phyloP scores from a whole-genome alignment of 805 yeast genomes.

The Pichia phayaonensis region DNA sequence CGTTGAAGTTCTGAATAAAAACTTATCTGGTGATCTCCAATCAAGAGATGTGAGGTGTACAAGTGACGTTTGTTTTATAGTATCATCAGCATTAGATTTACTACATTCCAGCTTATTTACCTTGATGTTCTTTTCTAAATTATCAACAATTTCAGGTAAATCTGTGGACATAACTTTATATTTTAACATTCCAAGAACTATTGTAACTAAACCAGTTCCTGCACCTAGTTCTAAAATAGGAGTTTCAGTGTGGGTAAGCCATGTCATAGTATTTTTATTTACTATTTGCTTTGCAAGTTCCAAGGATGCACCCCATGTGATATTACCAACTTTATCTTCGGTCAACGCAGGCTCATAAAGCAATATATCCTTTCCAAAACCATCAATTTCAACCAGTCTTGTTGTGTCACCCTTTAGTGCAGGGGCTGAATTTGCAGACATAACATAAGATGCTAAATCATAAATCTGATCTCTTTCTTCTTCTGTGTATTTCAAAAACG shows the following conservation, averaged over 20 bases:
- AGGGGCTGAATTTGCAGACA: conserved; percentile 79
- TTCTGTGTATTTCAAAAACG: conserved; percentile 39
- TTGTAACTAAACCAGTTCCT: conserved; percentile 90
- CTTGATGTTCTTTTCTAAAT: conserved; percentile 50
- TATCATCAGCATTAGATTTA: conserved; percentile 10
- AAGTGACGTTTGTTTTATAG: conserved; percentile 22
- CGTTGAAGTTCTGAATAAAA: conserved; percentile 14
- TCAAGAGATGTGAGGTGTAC: conserved; percentile 38
- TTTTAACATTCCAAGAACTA: conserved; percentile 53
- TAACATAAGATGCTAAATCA: conserved; percentile 51
- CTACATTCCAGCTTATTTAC: conserved; percentile 35
- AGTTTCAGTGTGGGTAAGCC: conserved; percentile 6
- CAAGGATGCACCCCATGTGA: conserved; percentile 93
- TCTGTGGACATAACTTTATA: conserved; percentile 56
- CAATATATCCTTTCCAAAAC: conserved; percentile 27
- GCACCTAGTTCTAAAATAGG: conserved; percentile 76
- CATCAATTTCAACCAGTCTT: conserved; percentile 47
- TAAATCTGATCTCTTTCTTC: conserved; percentile 36
- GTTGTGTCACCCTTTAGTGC: conserved; percentile 70
- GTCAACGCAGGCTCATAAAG: conserved; percentile 82
- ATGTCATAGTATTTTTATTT: conserved; percentile 12
- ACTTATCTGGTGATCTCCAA: conserved; percentile 60
- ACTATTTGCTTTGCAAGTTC: conserved; percentile 53
- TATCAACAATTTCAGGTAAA: conserved; percentile 66
- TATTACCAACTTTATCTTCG: conserved; percentile 78